Evolutionary conservation across 164 flowering plant genomes (phyloP).

Genomic region (Stephania japonica): DNA sequence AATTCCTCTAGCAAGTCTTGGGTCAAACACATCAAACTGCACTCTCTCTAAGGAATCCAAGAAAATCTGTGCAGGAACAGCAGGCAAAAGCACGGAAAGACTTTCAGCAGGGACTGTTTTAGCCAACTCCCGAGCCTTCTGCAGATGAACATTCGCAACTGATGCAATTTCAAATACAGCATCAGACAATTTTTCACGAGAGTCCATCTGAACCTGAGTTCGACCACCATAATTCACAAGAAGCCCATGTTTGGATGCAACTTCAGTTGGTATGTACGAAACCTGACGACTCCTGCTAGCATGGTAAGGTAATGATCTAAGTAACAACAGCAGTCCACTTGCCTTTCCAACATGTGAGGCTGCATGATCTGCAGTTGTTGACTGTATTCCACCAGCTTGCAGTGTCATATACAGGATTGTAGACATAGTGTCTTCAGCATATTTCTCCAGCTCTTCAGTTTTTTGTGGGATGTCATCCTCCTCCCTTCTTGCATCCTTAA

Average conservation of each 20-base stretch:
- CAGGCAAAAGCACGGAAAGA: conserved; percentile 69
- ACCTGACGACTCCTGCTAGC: conserved; percentile 51
- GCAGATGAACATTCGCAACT: conserved; percentile 70
- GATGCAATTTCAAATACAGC: conserved; percentile 95
- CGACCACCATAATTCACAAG: conserved; percentile 46
- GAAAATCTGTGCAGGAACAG: conserved; percentile 76
- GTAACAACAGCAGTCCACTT: conserved; percentile 81
- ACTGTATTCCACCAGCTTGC: conserved; percentile 81
- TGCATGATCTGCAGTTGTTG: conserved; percentile 94
- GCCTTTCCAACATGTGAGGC: conserved; percentile 98
- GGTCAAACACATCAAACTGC: conserved; percentile 87
- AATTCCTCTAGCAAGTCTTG: conserved; percentile 62
- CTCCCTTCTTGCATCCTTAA: conserved; percentile 79
- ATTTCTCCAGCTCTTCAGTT: conserved; percentile 69
- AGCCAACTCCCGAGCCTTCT: conserved; percentile 78
- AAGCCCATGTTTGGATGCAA: conserved; percentile 82
- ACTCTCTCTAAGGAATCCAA: conserved; percentile 56
- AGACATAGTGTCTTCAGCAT: conserved; percentile 87
- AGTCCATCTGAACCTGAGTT: conserved; percentile 42
- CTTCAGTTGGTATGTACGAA: conserved; percentile 61
- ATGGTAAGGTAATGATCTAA: conserved; percentile 84
- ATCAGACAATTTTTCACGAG: conserved; percentile 53
- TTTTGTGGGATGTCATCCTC: conserved; percentile 49
- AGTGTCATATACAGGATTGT: conserved; percentile 78
- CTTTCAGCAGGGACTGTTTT: conserved; percentile 74